Evolutionary conservation across 1,284 basidiomycete species (phyloP), one percentile per base, ranked within the genome.

Genomic region (Cutaneotrichosporon cutaneum): DNA sequence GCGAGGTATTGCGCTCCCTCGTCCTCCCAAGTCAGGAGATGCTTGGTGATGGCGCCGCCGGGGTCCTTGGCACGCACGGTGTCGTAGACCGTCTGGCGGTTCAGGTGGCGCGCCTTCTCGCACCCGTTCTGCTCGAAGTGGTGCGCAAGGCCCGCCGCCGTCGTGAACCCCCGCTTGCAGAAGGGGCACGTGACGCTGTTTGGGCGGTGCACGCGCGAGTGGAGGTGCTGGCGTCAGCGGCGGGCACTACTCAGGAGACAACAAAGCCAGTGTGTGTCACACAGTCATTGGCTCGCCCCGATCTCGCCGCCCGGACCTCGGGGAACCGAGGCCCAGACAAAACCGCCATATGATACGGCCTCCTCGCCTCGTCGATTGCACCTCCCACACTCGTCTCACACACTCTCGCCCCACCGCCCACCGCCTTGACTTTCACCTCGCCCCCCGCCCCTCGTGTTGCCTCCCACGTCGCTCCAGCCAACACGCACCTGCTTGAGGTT

Each of bases 61-160:
- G 58, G 54, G 58, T 63, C 58, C 9, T 36, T 32, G 42, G 39
- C 21, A 32, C 52, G 51, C 21, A 63, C 52, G 30, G 44, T 47
- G 30, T n/a, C 10, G 48, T 56, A 59, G 18, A 63, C 36, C 11
- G 14, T 27, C 2, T 63, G 50, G 27, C 62, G 51, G 35, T 48
- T 30, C 8, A 60, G 42, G 27, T 47, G 18, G 7, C 45, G 56
- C 2, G 58, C 62, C 4, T 32, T 36, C 2, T 48, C 48, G 45
- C 62, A 60, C 13, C 35, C 36, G n/a, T n/a, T 36, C 8, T 24
- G 21, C 45, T 63, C 62, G 44, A 57, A 58, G 54, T 63, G 58
- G 62, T 63, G 58, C 11, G 45, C 30, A 10, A 63, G n/a, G 8
- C 58, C 62, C 0, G 62, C 54, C 6, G 62, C 62, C 10, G 26